Evolutionary conservation across 75 land plant genomes (phyloP).

Genomic region (Isoetes taiwanensis): DNA sequence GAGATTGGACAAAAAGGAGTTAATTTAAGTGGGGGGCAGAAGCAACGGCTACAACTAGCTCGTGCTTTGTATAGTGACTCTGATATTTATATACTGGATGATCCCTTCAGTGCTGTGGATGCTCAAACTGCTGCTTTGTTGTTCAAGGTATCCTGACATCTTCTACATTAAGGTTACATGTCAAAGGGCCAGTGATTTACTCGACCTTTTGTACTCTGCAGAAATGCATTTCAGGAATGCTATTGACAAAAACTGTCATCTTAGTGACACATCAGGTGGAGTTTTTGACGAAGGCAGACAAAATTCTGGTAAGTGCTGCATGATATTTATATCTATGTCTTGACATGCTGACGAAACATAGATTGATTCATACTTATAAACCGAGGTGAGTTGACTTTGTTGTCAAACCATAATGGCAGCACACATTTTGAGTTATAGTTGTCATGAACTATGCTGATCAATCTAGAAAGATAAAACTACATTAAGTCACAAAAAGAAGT

Average conservation of each 20-base stretch:
- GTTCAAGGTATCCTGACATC: conserved; percentile 32
- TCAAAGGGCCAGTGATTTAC: too few species aligned
- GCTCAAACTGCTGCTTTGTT: conserved; percentile 66
- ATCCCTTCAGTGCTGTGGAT: conserved; percentile 87
- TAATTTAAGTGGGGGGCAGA: conserved; percentile 83
- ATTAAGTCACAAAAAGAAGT: too few species aligned
- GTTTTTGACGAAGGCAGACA: conserved; percentile 48
- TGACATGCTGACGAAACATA: too few species aligned
- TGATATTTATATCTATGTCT: too few species aligned
- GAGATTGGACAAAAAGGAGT: conserved; percentile 79
- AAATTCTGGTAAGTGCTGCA: conserved; percentile 42
- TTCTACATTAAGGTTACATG: background rate
- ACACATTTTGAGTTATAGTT: background rate
- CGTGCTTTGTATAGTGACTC: conserved; percentile 69
- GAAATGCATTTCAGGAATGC: conserved; percentile 60
- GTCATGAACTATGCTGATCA: too few species aligned
- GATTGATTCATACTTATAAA: too few species aligned
- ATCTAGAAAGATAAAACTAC: too few species aligned
- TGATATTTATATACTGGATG: conserved; percentile 79
- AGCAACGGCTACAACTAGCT: conserved; percentile 77
- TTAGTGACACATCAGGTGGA: conserved; percentile 93
- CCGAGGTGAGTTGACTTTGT: background rate
- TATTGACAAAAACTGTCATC: conserved; percentile 52
- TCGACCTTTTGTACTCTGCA: too few species aligned
- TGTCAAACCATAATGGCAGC: background rate